Base-by-base conservation (phyloP, 208 protist genomes). In the Angomonas deanei region DNA sequence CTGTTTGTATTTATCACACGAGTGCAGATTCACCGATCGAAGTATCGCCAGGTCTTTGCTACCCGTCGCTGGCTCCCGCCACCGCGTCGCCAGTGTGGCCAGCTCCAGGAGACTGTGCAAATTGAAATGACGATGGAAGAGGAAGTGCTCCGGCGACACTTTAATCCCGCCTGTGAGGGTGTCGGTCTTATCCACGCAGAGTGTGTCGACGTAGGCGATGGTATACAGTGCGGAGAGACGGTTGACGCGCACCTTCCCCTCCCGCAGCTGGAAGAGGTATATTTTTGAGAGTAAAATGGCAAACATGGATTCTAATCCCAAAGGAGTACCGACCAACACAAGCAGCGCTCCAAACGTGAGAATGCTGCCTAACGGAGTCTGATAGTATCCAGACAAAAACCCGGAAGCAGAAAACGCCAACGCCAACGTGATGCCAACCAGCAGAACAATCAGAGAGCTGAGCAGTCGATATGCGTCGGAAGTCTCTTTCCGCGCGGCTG, bases 131-230 rank as follows among this genome's bases (percentile, higher is more conserved):
- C 59, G 46, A 10, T 60, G 64, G 56, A 79, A 84, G 33, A 66
- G 68, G 47, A 66, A 81, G 21, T 69, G 24, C 42, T 74, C 59
- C 32, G 74, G 64, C 23, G 95, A 64, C 27, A 70, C 76, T 60
- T 92, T 80, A 64, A 88, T 73, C 59, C 97, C 96, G 21, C 87
- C 67, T 19, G 92, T 97, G 31, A 97, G 69, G 5, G 95, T 97
- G 26, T 92, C 95, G 1, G 92, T 97, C 70, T 97, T 98, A 72
- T 98, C 95, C 26, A 83, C 90, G 65, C 90, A 96, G 15, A 68
- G 32, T 30, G 30, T 30, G 38, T 72, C 61, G 3, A 58, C 47
- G 34, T 62, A 60, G 52, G 72, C 94, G 76, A 93, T 64, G 53
- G 83, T 75, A 48, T 90, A 84, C 55, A 96, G 85, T 15, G 87